phyloP scores from a whole-genome alignment of 495 filamentous ascomycete species.

The Cercophora newfieldiana region DNA sequence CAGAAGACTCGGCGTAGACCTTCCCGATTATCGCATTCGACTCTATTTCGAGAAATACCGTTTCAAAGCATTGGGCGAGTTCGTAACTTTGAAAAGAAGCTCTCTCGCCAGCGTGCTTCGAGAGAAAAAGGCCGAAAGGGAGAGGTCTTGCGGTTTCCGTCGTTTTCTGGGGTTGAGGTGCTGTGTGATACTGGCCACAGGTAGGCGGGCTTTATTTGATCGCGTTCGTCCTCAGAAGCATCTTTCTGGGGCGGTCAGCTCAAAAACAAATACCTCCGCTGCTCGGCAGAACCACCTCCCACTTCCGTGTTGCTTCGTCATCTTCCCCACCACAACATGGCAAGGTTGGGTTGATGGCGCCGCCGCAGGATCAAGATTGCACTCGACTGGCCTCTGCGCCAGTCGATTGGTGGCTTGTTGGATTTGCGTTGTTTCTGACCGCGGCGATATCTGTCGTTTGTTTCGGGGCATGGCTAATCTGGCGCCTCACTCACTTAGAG shows the following conservation, averaged over 20 bases:
- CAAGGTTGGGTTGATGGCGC: not conserved
- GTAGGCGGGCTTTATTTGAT: not conserved
- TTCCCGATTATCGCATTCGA: not conserved
- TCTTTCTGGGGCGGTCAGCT: not conserved
- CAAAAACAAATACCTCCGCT: not conserved
- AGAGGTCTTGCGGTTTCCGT: not conserved
- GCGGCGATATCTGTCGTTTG: conserved; percentile 5
- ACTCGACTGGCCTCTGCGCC: not conserved
- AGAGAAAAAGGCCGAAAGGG: not conserved
- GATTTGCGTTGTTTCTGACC: conserved; percentile 1
- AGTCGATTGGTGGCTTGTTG: not conserved
- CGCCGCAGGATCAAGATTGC: not conserved
- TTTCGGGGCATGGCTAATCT: conserved; percentile 22
- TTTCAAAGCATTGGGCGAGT: not conserved
- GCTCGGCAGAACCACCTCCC: not conserved
- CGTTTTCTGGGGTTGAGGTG: not conserved
- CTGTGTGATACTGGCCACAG: not conserved
- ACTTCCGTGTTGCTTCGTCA: not conserved
- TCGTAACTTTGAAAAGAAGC: not conserved
- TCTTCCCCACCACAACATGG: not conserved
- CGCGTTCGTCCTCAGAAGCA: not conserved
- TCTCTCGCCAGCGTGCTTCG: not conserved
- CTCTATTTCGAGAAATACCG: not conserved
- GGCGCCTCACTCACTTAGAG: conserved; percentile 17
- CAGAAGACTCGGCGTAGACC: not conserved